phyloP scores from a whole-genome alignment of 371 early-diverging fungal genomes.

The Mortierella sp. region DNA sequence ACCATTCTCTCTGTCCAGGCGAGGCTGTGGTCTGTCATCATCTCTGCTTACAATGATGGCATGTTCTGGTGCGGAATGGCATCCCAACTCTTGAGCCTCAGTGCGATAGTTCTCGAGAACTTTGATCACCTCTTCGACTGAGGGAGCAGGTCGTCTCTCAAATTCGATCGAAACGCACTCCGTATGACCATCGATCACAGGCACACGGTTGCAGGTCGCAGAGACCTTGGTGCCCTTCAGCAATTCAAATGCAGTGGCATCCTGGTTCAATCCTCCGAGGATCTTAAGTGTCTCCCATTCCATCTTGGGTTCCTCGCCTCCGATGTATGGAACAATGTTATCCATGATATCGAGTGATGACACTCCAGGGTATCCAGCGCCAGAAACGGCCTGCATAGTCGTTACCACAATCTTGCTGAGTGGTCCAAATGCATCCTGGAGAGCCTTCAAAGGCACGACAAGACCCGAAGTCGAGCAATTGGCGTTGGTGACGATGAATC shows the following conservation, averaged over 20 bases:
- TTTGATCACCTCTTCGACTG: constrained; percentile 78
- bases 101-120: constrained; percentile 79
- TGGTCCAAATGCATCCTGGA: constrained; percentile 91
- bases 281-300: constrained; percentile 96
- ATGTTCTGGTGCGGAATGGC: constrained; percentile 84
- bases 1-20: constrained; percentile 89
- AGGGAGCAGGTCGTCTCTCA: constrained; percentile 70
- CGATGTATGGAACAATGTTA: constrained; percentile 94
- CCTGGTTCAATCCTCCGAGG: constrained; percentile 75
- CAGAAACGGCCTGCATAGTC: constrained; percentile 96
- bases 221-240: constrained; percentile 74
- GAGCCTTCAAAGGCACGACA: constrained; percentile 91
- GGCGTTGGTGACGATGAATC: constrained; percentile 96
- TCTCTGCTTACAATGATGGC: constrained; percentile 81
- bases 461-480: constrained; percentile 98
- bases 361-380: constrained; percentile 98
- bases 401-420: constrained; percentile 82
- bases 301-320: constrained; percentile 98
- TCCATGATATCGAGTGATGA: constrained; percentile 93
- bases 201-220: constrained; percentile 97
- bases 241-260: constrained; percentile 63
- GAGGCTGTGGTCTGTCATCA: constrained; percentile 94
- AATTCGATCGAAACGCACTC: constrained; percentile 92
- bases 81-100: constrained; percentile 81
- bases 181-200: constrained; percentile 96